A percentile compares a stretch with the other conserved stretches of the same genome.
Evolutionary conservation across 2,329 filamentous ascomycete species (phyloP).

Genomic region (Lojkania enalia): DNA sequence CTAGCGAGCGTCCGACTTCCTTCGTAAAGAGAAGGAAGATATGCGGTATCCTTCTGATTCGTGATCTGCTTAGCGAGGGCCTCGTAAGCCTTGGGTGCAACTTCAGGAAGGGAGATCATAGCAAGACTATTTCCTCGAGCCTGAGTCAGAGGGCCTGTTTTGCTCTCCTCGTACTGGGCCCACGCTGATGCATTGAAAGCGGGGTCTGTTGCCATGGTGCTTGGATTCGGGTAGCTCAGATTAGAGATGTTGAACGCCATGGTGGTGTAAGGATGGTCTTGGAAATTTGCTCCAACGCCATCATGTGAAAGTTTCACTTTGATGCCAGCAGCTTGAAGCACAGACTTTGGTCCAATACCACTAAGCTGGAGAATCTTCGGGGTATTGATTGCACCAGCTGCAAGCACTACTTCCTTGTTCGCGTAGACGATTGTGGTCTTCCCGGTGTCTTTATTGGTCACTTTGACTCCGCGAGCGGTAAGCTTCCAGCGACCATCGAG

Average conservation of each 20-base stretch:
- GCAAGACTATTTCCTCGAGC: constrained; percentile 32
- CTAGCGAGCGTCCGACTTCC: constrained; percentile 29
- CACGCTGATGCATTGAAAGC: constrained; percentile 34
- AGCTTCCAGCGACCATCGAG: constrained; percentile 24
- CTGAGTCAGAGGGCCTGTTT: constrained; percentile 31
- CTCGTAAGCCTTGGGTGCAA: constrained; percentile 23
- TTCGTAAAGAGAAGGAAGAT: constrained; percentile 29
- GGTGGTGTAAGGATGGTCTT: constrained; percentile 35
- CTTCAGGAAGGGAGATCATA: constrained; percentile 30
- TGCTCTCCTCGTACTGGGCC: constrained; percentile 28
- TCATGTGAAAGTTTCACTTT: constrained; percentile 29
- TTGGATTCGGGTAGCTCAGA: constrained; percentile 25
- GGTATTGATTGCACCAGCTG: constrained; percentile 61
- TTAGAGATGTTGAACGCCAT: constrained; percentile 26
- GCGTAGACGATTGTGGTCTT: constrained; percentile 25
- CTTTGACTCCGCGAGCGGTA: constrained; percentile 28
- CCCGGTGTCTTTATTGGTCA: constrained; percentile 24
- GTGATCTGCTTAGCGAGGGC: constrained; percentile 20
- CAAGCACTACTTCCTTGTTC: constrained; percentile 60
- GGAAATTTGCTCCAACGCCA: constrained; percentile 40
- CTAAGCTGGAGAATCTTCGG: constrained; percentile 52
- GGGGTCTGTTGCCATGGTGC: constrained; percentile 22
- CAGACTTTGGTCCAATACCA: constrained; percentile 33
- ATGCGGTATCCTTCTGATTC: constrained; percentile 16
- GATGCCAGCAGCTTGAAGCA: constrained; percentile 33